These are phyloP conservation scores for Hypomontagnella monticulosa DNA, from an alignment of 495 filamentous ascomycete species.

Conservation along the genomic window DNA sequence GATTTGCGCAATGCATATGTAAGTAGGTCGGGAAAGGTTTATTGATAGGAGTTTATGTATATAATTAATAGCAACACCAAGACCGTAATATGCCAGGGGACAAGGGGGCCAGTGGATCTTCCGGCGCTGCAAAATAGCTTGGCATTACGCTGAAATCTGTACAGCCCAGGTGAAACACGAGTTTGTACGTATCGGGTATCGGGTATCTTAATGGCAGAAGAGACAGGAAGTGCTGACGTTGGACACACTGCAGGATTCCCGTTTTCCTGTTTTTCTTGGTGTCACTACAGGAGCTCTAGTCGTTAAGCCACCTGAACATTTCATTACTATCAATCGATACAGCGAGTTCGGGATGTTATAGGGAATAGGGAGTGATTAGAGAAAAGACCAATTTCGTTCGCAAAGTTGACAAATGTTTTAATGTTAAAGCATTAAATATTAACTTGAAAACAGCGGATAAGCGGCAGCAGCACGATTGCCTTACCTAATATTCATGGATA, in stretches of 20 bases:
- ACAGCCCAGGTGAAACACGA: constrained; percentile 24
- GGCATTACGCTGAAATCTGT: constrained; percentile 26
- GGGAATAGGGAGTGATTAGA: not conserved
- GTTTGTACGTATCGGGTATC: not conserved
- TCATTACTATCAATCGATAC: no score
- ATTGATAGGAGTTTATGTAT: not conserved
- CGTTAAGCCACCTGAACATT: no score
- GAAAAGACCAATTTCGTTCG: not conserved
- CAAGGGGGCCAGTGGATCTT: constrained; percentile 30
- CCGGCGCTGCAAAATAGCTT: constrained; percentile 29
- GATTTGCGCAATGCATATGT: constrained; percentile 28
- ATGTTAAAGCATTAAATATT: not conserved
- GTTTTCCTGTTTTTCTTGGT: not conserved
- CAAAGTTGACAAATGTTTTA: not conserved
- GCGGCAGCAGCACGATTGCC: constrained; percentile 16
- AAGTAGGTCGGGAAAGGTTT: not conserved
- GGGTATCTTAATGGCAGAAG: not conserved
- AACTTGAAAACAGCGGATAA: constrained; percentile 21
- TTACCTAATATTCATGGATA: no score
- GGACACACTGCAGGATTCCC: constrained; percentile 6
- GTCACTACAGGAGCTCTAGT: no score
- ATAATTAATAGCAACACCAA: constrained; percentile 19
- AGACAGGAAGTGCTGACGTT: constrained; percentile 16
- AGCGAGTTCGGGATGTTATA: not conserved
- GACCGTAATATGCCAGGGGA: constrained; percentile 30